Percentiles rank a stretch among this genome's conserved stretches.
Conservation (phyloP, 148 eudicot species). For the Camellia granthamiana region DNA sequence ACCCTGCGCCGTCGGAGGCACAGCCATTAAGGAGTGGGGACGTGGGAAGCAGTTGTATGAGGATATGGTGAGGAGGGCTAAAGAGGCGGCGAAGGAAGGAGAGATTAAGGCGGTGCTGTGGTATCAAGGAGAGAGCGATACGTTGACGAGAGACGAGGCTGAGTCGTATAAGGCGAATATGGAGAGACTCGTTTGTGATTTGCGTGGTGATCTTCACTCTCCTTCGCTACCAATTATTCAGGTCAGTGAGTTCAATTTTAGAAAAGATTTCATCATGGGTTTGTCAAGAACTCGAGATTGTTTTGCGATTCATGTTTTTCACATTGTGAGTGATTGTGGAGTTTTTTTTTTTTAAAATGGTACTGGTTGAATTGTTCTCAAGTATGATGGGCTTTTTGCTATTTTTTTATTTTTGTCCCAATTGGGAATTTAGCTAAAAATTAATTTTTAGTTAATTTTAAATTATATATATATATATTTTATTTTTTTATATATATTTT, state of each 20-base stretch:
- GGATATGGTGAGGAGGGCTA: conserved; percentile 62
- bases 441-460: too few species aligned
- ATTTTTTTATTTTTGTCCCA: too few species aligned
- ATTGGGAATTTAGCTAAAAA: too few species aligned
- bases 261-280: too few species aligned
- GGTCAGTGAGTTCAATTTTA: conserved; percentile 29
- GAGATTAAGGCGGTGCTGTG: conserved; percentile 75
- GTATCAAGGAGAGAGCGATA: conserved; percentile 89
- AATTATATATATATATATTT: too few species aligned
- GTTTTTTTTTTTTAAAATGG: too few species aligned
- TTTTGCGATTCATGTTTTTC: too few species aligned
- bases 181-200: conserved; percentile 49
- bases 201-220: conserved; percentile 57
- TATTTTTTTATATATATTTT: too few species aligned
- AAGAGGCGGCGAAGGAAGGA: conserved; percentile 37
- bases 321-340: too few species aligned
- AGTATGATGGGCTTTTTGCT: too few species aligned
- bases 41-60: conserved; percentile 60
- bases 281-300: too few species aligned
- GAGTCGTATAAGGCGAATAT: conserved; percentile 44
- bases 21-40: conserved; percentile 76
- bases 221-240: conserved; percentile 77
- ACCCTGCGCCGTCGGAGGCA: conserved; percentile 85
- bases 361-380: too few species aligned
- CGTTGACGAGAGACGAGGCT: conserved; percentile 39